Base-by-base conservation (phyloP, 306 rosid species). In the Cicer chorassanicum region DNA sequence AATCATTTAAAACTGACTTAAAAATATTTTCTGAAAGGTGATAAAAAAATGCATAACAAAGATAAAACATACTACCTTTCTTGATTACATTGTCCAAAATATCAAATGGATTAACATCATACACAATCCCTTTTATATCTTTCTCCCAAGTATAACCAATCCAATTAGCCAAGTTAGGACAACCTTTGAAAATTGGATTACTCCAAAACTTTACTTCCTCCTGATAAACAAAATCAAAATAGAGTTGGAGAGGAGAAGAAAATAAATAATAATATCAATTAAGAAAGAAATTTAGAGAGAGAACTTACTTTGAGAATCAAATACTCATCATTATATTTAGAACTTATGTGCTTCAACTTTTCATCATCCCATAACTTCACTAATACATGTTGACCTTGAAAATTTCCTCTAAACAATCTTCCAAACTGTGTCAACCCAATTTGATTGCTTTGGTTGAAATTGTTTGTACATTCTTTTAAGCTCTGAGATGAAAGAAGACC, bases 141-240 rank as follows among this genome's bases (percentile, higher is more conserved):
- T 74, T 66, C 45, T 86, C 89, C 70, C 87, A 81, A 68, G 92
- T 86, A 76, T 86, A 89, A 43, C 90, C 93, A 43, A 86, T 83
- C 79, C 89, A 40, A 19, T 38, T 81, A 64, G 78, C 86, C 73
- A 86, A 78, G 74, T 84, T 83, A 21, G 81, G 87, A 74, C 82
- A 74, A 46, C 77, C 81, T 42, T 73, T 76, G 24, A 79, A 54
- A 55, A 46, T 66, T 50, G 83, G 88, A 39, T 89, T 79, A 9
- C 78, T 84, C 56, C 78, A 81, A 65, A 89, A 82, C 1, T 86
- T 81, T 18, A 86, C 70, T 74, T 89, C 92, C 78, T 86, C 89
- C 92, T 87, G 71, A 65, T 61, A 69, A 53, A 29, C 18, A 59
- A 13, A 59, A 59, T 34, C 43, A 59, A 29, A 59, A 29, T 29